Percentiles rank a stretch among this genome's conserved stretches.
Evolutionary conservation across 257 asterid species (phyloP).

Genomic region (Linderniella brevidens): DNA sequence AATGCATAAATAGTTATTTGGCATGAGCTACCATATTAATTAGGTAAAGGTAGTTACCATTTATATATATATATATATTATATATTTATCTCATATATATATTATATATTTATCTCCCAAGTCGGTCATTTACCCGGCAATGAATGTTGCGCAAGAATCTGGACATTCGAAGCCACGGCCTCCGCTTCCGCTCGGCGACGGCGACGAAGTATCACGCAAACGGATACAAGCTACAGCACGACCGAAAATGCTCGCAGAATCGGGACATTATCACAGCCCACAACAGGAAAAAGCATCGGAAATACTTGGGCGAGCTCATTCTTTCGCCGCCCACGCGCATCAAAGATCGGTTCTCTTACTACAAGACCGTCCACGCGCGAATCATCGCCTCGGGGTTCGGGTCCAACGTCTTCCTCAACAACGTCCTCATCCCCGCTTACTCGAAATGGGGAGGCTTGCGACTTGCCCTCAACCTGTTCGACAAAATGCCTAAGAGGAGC

Average conservation of each 20-base stretch:
- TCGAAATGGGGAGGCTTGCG: conserved; percentile 11
- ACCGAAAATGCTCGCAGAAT: conserved; percentile 1
- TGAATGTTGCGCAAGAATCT: no score
- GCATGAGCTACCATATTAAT: no score
- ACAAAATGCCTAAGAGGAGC: conserved; percentile 24
- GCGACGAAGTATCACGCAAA: no score
- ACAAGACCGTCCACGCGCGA: conserved; percentile 20
- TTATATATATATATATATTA: no score
- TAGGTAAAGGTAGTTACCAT: no score
- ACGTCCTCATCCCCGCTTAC: conserved; percentile 18
- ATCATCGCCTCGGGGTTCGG: conserved; percentile 21
- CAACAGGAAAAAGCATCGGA: conserved; percentile 22
- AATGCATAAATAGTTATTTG: no score
- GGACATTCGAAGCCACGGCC: no score
- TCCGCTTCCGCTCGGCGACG: no score
- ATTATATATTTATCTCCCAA: no score
- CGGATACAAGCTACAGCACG: no score
- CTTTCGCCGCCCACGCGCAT: conserved; percentile 13
- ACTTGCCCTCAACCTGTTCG: conserved; percentile 19
- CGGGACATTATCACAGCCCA: conserved; percentile 5
- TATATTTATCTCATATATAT: no score
- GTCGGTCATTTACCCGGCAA: no score
- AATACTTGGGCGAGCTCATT: conserved; percentile 22
- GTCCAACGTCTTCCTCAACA: conserved; percentile 19
- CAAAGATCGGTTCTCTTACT: conserved; percentile 6